Percentiles rank a stretch among this genome's conserved stretches.
Evolutionary conservation across 306 rosid genomes (phyloP).

Genomic region (Bauhinia variegata): DNA sequence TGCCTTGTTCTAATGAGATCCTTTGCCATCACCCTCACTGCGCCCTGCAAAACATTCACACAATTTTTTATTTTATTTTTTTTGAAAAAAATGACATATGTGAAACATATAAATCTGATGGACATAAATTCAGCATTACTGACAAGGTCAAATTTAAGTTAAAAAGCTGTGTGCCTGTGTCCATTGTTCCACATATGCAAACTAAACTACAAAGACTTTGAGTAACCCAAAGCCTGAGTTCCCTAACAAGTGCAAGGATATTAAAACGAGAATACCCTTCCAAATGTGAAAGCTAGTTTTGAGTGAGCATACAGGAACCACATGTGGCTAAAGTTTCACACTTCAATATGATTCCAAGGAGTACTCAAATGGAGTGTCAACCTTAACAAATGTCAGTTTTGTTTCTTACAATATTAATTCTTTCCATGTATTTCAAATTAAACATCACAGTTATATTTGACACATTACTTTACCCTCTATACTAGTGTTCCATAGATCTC

Average conservation of each 20-base stretch:
- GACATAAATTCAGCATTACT: conserved; percentile 1
- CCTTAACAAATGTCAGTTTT: neutral
- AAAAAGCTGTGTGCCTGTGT: neutral
- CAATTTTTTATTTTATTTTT: too few species aligned
- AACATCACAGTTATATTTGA: neutral
- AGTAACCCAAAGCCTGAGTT: neutral
- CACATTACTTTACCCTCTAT: neutral
- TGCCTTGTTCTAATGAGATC: conserved; percentile 97
- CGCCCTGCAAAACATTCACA: conserved; percentile 70
- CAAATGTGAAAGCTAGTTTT: neutral
- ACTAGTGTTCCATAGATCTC: neutral
- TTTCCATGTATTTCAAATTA: conserved; percentile 1
- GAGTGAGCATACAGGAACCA: conserved; percentile 12
- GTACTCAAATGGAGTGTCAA: neutral
- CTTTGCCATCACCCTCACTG: conserved; percentile 98
- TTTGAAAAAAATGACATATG: conserved; percentile 28
- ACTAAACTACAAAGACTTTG: neutral
- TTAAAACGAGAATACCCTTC: conserved; percentile 13
- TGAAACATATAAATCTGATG: conserved; percentile 28
- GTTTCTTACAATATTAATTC: neutral
- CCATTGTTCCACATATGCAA: neutral
- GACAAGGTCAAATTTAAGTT: too few species aligned
- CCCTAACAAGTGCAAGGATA: neutral
- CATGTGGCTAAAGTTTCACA: conserved; percentile 6
- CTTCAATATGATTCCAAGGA: neutral